Evolutionary conservation across 148 eudicot genomes (phyloP).

Genomic region (Chenopodium suecicum): DNA sequence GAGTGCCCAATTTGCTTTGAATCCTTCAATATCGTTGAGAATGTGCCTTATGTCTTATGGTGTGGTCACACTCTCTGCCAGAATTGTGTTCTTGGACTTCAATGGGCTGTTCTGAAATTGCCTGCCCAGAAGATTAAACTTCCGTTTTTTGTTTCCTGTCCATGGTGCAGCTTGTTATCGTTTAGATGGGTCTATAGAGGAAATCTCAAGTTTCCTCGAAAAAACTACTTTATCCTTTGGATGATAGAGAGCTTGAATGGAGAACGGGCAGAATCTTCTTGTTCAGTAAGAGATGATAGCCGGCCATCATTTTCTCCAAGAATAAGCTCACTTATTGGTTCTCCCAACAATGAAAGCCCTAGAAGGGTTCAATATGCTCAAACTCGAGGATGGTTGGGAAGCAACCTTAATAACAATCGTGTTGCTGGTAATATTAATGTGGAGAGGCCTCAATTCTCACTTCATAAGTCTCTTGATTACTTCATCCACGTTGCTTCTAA

Average conservation of each 20-base stretch:
- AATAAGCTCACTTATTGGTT: conserved; percentile 35
- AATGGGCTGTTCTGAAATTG: conserved; percentile 48
- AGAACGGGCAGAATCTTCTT: conserved; percentile 50
- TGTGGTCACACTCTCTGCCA: conserved; percentile 84
- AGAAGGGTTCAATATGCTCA: conserved; percentile 28
- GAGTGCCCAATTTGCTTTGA: conserved; percentile 82
- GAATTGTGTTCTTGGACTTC: conserved; percentile 65
- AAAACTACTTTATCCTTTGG: conserved; percentile 80
- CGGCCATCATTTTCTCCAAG: conserved; percentile 46
- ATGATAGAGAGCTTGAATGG: conserved; percentile 80
- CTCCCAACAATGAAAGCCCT: conserved; percentile 21
- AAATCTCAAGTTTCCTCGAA: conserved; percentile 60
- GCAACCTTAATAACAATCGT: conserved; percentile 14
- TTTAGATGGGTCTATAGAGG: conserved; percentile 56
- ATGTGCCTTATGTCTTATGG: conserved; percentile 69
- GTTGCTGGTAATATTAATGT: conserved; percentile 16
- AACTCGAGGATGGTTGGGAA: conserved; percentile 24
- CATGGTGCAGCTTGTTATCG: conserved; percentile 66
- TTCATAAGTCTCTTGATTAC: conserved; percentile 44
- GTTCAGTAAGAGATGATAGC: conserved; percentile 33
- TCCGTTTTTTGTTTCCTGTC: conserved; percentile 68
- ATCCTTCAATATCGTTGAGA: conserved; percentile 57
- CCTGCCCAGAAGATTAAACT: conserved; percentile 54
- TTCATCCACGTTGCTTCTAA: conserved; percentile 42
- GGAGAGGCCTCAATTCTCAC: conserved; percentile 39